These are phyloP conservation scores for Yamadazyma sp. DNA, from an alignment of 1,139 yeast genomes.

Conservation along the genomic window DNA sequence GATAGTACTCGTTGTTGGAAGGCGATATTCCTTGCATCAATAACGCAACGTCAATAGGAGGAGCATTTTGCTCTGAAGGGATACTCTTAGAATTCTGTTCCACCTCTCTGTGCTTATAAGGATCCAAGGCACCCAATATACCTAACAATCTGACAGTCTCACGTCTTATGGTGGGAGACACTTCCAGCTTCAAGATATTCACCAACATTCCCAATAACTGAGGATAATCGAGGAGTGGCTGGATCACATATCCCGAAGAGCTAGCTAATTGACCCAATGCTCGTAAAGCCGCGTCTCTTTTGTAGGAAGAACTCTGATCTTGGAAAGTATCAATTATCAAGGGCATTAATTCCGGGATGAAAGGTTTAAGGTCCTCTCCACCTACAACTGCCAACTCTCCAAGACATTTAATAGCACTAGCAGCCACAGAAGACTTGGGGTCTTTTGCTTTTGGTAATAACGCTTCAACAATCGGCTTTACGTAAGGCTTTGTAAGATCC, in stretches of 20 bases:
- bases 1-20: slow-evolving; percentile 88
- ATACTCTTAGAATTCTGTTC: slow-evolving; percentile 66
- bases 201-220: slow-evolving; percentile 80
- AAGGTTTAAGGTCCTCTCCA: slow-evolving; percentile 78
- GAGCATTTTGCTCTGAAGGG: slow-evolving; percentile 79
- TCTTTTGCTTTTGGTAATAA: slow-evolving; percentile 77
- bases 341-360: slow-evolving; percentile 80
- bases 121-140: slow-evolving; percentile 94
- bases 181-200: slow-evolving; percentile 77
- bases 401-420: slow-evolving; percentile 83
- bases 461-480: slow-evolving; percentile 84
- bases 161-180: slow-evolving; percentile 68
- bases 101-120: slow-evolving; percentile 90
- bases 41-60: slow-evolving; percentile 85
- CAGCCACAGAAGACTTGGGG: slow-evolving; percentile 72
- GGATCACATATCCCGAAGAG: slow-evolving; percentile 92
- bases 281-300: slow-evolving; percentile 85
- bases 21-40: slow-evolving; percentile 95
- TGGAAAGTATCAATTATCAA: slow-evolving; percentile 82
- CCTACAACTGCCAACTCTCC: slow-evolving; percentile 90
- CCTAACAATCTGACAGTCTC: slow-evolving; percentile 90
- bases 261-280: slow-evolving; percentile 87
- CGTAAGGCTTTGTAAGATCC: slow-evolving; percentile 83
- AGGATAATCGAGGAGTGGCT: slow-evolving; percentile 90
- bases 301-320: slow-evolving; percentile 83